A percentile compares a stretch with the other conserved stretches of the same genome.
Evolutionary conservation across 768 basidiomycete species (phyloP).

Genomic region (Trametes coccinea): DNA sequence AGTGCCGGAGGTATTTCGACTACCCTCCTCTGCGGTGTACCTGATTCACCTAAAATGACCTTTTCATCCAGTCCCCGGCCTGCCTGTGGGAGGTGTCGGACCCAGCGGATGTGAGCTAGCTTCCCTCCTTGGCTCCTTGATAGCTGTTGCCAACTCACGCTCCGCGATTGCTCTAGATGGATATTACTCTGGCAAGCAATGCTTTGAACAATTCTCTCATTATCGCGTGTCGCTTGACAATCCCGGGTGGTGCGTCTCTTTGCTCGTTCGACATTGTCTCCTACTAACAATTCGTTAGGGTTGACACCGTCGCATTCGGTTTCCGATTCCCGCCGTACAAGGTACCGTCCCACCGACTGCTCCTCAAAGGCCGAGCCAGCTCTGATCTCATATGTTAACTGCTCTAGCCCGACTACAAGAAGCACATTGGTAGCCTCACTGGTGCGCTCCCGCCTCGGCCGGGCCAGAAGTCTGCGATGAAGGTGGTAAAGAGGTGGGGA

Average conservation of each 20-base stretch:
- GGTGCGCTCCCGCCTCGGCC: slow-evolving; percentile 13
- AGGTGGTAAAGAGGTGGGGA: slow-evolving; percentile 19
- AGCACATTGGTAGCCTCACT: neutral
- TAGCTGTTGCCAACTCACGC: neutral
- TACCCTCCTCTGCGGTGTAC: neutral
- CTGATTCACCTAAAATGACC: neutral
- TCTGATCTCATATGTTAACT: no score
- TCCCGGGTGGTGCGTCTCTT: slow-evolving; percentile 37
- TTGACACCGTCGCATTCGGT: slow-evolving; percentile 35
- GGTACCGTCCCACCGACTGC: slow-evolving; percentile 22
- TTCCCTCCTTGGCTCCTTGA: neutral
- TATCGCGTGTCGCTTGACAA: slow-evolving; percentile 53
- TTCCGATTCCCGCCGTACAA: slow-evolving; percentile 42
- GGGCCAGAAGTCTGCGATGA: neutral
- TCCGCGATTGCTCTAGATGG: slow-evolving; percentile 47
- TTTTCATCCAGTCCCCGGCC: slow-evolving; percentile 45
- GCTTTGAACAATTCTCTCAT: slow-evolving; percentile 81
- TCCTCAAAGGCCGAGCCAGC: no score
- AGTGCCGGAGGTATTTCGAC: slow-evolving; percentile 52
- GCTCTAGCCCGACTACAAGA: slow-evolving; percentile 7
- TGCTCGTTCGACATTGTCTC: no score
- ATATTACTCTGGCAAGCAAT: slow-evolving; percentile 68
- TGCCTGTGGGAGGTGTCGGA: slow-evolving; percentile 76
- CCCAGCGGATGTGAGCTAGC: slow-evolving; percentile 59
- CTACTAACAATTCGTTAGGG: slow-evolving; percentile 21